A percentile compares a stretch with the other conserved stretches of the same genome.
These are phyloP conservation scores for Plasmopara viticola DNA, from an alignment of 352 stramenopile species.

Conservation along the genomic window DNA sequence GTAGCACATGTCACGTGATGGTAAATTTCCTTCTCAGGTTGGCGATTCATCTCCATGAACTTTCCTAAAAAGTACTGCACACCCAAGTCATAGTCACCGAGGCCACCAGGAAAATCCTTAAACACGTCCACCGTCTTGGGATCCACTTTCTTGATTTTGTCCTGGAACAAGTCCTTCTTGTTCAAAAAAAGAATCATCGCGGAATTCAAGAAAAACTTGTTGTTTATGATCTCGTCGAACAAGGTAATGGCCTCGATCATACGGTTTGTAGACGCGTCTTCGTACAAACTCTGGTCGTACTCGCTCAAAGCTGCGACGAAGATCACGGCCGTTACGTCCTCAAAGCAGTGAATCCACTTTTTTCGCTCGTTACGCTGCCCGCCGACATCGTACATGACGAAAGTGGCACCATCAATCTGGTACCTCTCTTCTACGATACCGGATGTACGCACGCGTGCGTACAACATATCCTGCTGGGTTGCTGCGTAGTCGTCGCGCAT, in stretches of 20 bases:
- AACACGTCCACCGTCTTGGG: conserved; percentile 90
- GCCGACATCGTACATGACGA: conserved; percentile 96
- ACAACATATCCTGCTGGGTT: conserved; percentile 94
- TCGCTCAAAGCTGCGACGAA: conserved; percentile 94
- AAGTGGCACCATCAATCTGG: conserved; percentile 93
- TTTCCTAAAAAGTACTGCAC: conserved; percentile 90
- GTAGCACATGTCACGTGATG: conserved; percentile 95
- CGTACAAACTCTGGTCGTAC: conserved; percentile 93
- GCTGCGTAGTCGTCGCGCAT: conserved; percentile 90
- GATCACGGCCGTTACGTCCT: conserved; percentile 95
- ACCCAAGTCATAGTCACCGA: conserved; percentile 82
- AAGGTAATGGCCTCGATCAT: conserved; percentile 94
- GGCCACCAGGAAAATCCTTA: conserved; percentile 82
- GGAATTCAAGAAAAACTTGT: conserved; percentile 90
- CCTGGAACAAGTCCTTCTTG: conserved; percentile 95
- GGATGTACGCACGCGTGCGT: conserved; percentile 92
- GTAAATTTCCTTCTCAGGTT: conserved; percentile 91
- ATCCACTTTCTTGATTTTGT: conserved; percentile 94
- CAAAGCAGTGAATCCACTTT: conserved; percentile 98
- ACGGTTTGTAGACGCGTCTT: conserved; percentile 90
- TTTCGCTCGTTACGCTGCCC: conserved; percentile 95
- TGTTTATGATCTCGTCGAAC: conserved; percentile 94
- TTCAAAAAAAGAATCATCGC: conserved; percentile 97
- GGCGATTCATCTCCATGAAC: conserved; percentile 93
- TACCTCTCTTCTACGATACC: conserved; percentile 95